A percentile compares a stretch with the other conserved stretches of the same genome.
Evolutionary conservation across 345 rosid species (phyloP).

Genomic region (Ceriops zippeliana): DNA sequence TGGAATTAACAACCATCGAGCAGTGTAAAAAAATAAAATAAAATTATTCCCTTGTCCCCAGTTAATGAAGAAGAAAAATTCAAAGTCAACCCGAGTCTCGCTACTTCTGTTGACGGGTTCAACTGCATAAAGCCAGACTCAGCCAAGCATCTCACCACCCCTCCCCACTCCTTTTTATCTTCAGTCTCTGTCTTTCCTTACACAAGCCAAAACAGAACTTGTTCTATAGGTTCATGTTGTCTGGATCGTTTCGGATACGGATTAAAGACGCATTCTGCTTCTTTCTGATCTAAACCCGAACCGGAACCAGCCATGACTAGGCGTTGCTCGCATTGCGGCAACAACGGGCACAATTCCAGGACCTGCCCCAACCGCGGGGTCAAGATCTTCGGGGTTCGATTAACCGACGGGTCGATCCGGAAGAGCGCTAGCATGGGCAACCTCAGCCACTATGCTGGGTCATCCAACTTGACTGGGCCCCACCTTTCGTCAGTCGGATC

Average conservation of each 20-base stretch:
- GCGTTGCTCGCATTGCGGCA: slow-evolving; percentile 41
- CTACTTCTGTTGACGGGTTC: no score
- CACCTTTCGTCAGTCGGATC: slow-evolving; percentile 45
- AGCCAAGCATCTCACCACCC: no score
- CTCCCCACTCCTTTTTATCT: no score
- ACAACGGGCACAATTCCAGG: slow-evolving; percentile 35
- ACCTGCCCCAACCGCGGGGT: slow-evolving; percentile 35
- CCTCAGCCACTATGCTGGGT: slow-evolving; percentile 26
- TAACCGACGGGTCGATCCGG: slow-evolving; percentile 49
- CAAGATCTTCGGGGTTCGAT: slow-evolving; percentile 34
- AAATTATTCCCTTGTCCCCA: no score
- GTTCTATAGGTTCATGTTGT: slow-evolving; percentile 4
- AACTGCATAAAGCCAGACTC: no score
- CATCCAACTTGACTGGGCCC: slow-evolving; percentile 14
- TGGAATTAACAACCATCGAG: no score
- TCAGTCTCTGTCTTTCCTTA: no score
- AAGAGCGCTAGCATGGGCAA: slow-evolving; percentile 36
- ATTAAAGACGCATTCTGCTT: background rate
- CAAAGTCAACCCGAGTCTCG: no score
- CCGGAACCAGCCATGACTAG: slow-evolving; percentile 23
- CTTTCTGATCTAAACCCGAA: background rate
- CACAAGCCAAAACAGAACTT: no score
- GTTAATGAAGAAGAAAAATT: no score
- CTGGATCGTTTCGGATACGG: slow-evolving; percentile 16
- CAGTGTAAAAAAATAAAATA: no score